These are phyloP conservation scores for Boletus subparvulus DNA, from an alignment of 768 basidiomycete species.

Conservation along the genomic window DNA sequence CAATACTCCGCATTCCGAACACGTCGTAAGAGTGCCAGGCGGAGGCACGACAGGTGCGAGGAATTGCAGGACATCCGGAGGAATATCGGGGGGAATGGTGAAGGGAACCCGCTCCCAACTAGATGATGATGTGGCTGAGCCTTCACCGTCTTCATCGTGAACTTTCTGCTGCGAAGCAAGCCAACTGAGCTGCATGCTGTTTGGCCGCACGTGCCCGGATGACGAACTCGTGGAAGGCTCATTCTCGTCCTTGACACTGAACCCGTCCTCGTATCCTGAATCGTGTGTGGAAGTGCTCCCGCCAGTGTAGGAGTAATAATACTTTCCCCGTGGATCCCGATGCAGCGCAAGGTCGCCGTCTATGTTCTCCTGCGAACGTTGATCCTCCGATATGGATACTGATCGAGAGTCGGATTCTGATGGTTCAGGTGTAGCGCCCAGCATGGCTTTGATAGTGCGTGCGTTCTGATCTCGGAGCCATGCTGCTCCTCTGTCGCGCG, in stretches of 20 bases:
- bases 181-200: constrained; percentile 67
- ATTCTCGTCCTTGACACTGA: constrained; percentile 35
- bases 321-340: constrained; percentile 65
- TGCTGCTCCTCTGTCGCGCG: constrained; percentile 66
- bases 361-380: constrained; percentile 40
- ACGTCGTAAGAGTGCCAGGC: constrained; percentile 66
- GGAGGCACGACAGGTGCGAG: constrained; percentile 50
- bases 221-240: constrained; percentile 28
- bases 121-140: constrained; percentile 16
- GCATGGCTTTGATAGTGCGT: constrained; percentile 58
- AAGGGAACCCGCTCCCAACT: constrained; percentile 16
- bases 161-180: constrained; percentile 52
- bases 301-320: constrained; percentile 70
- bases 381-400: constrained; percentile 35
- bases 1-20: constrained; percentile 74
- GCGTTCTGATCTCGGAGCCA: constrained; percentile 85
- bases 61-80: constrained; percentile 53
- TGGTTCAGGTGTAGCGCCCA: constrained; percentile 56
- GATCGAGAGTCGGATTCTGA: constrained; percentile 56
- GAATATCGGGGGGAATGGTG: constrained; percentile 38
- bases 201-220: constrained; percentile 48
- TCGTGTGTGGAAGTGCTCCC: constrained; percentile 52
- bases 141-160: constrained; percentile 19
- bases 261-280: constrained; percentile 53
- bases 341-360: constrained; percentile 67